These are phyloP conservation scores for Coemansia sp. DNA, from an alignment of 192 early-diverging fungal genomes.

Conservation along the genomic window DNA sequence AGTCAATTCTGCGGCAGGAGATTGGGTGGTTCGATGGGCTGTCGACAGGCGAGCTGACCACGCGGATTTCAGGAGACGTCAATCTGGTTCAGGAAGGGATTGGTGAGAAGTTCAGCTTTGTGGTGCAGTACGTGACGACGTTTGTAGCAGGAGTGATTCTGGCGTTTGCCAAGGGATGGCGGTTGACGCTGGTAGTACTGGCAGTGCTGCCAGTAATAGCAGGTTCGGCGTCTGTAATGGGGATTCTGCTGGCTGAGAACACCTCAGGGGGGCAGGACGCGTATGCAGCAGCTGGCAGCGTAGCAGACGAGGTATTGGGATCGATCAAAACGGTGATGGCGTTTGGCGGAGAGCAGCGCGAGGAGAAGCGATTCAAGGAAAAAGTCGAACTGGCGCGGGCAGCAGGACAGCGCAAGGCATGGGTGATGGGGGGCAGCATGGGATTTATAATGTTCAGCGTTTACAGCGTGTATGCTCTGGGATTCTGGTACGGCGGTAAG, in stretches of 20 bases:
- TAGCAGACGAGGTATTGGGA: conserved; percentile 82
- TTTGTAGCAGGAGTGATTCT: conserved; percentile 76
- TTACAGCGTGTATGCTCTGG: conserved; percentile 73
- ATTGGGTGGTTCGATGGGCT: conserved; percentile 83
- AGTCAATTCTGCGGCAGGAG: conserved; percentile 80
- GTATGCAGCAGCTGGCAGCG: conserved; percentile 79
- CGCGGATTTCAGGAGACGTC: conserved; percentile 83
- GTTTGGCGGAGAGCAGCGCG: conserved; percentile 77
- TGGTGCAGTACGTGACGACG: conserved; percentile 60
- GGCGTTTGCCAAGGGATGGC: conserved; percentile 81
- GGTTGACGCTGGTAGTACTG: conserved; percentile 77
- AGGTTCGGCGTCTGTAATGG: conserved; percentile 56
- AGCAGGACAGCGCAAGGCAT: conserved; percentile 63
- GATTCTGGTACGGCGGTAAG: conserved; percentile 80
- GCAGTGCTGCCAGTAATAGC: conserved; percentile 74
- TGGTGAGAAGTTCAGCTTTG: conserved; percentile 77
- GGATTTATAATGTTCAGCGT: conserved; percentile 75
- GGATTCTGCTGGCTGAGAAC: conserved; percentile 52
- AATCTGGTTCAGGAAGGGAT: conserved; percentile 87
- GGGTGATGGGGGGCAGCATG: conserved; percentile 63
- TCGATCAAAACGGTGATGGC: conserved; percentile 86
- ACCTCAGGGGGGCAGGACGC: conserved; percentile 59
- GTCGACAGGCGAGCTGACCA: conserved; percentile 78
- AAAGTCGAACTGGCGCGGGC: conserved; percentile 64
- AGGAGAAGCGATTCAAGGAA: conserved; percentile 59